Evolutionary conservation across 495 filamentous ascomycete species (phyloP).

Genomic region (Clavariopsis aquatica): DNA sequence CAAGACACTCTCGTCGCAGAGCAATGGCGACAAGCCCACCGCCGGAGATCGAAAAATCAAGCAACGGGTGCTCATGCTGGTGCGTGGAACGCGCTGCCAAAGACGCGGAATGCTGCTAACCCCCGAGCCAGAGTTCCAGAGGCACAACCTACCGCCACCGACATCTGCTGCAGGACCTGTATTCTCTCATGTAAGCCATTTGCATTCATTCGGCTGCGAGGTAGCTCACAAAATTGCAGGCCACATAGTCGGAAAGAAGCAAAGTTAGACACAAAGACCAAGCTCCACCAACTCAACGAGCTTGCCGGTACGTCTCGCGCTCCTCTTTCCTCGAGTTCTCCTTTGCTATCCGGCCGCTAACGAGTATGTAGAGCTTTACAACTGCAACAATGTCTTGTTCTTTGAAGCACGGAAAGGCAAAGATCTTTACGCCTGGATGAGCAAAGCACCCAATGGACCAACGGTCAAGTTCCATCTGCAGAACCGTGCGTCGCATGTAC

Average conservation of each 20-base stretch:
- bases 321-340: not conserved
- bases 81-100: constrained; percentile 10
- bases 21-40: constrained; percentile 41
- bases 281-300: constrained; percentile 90
- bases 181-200: constrained; percentile 62
- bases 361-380: constrained; percentile 72
- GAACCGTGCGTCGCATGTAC: constrained; percentile 47
- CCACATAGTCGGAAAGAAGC: constrained; percentile 92
- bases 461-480: constrained; percentile 84
- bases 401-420: constrained; percentile 20
- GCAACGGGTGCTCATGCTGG: constrained; percentile 82
- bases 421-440: constrained; percentile 87
- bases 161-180: constrained; percentile 88
- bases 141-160: constrained; percentile 80
- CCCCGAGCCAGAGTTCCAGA: constrained; percentile 28
- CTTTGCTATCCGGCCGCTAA: not conserved
- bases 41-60: constrained; percentile 56
- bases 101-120: constrained; percentile 3
- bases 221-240: constrained; percentile 15
- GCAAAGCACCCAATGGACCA: constrained; percentile 92
- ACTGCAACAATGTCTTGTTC: constrained; percentile 94
- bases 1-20: constrained; percentile 76
- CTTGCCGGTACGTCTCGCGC: constrained; percentile 56
- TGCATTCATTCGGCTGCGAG: not conserved
- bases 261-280: constrained; percentile 94